phyloP scores from a whole-genome alignment of 1,139 yeast genomes.

The Pichia sp. region DNA sequence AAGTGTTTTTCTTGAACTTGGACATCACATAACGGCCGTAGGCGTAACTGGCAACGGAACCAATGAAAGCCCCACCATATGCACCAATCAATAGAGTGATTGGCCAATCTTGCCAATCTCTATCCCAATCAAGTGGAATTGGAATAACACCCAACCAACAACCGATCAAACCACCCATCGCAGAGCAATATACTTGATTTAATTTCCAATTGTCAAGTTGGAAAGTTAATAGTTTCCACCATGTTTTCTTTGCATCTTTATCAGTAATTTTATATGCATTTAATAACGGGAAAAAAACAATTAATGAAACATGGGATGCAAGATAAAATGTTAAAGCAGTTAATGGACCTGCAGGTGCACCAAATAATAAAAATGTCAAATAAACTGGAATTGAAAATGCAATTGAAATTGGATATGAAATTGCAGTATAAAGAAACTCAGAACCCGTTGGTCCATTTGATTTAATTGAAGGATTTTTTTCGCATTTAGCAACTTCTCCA shows the following conservation, averaged over 20 bases:
- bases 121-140: conserved; percentile 95
- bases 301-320: conserved; percentile 57
- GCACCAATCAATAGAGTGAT: conserved; percentile 79
- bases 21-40: conserved; percentile 35
- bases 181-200: conserved; percentile 37
- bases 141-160: conserved; percentile 94
- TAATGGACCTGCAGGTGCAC: conserved; percentile 70
- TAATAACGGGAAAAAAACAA: conserved; percentile 60
- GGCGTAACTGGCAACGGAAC: conserved; percentile 30
- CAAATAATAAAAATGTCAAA: conserved; percentile 56
- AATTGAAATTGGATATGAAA: conserved; percentile 34
- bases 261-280: conserved; percentile 37
- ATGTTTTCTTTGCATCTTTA: conserved; percentile 24
- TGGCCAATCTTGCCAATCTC: conserved; percentile 99
- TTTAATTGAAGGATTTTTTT: conserved; percentile 10
- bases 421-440: conserved; percentile 23
- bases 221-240: conserved; percentile 27
- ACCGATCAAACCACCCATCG: conserved; percentile 56
- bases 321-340: conserved; percentile 55
- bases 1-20: conserved; percentile 5
- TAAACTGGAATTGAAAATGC: conserved; percentile 49
- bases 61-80: conserved; percentile 63
- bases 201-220: conserved; percentile 26
- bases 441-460: conserved; percentile 21
- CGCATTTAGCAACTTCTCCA: conserved; percentile 13